Conservation (phyloP, 805 yeast genomes). For the Yamadazyma sp. region DNA sequence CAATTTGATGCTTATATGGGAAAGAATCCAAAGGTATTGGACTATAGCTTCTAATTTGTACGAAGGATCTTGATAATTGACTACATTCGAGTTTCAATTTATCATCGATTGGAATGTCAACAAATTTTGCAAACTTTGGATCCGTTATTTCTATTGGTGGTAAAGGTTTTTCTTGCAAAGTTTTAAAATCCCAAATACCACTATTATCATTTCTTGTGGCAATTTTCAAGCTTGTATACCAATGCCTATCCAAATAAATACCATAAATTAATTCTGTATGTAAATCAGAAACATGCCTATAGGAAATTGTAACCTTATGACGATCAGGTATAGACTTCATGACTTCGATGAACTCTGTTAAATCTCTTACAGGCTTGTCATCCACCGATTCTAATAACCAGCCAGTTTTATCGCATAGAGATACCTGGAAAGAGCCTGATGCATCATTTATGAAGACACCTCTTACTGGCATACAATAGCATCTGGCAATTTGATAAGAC, state of each 20-base stretch:
- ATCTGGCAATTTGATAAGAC: conserved; percentile 86
- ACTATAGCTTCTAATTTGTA: conserved; percentile 59
- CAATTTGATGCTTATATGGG: conserved; percentile 56
- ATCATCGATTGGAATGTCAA: conserved; percentile 63
- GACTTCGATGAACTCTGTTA: conserved; percentile 74
- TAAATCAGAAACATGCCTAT: conserved; percentile 75
- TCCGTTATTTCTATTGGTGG: conserved; percentile 45
- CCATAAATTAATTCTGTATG: conserved; percentile 71
- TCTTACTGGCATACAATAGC: conserved; percentile 75
- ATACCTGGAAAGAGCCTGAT: conserved; percentile 68
- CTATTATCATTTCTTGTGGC: conserved; percentile 59
- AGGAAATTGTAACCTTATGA: conserved; percentile 64
- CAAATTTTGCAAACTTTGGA: conserved; percentile 66
- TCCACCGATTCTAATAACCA: conserved; percentile 82
- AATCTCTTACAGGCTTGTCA: conserved; percentile 67
- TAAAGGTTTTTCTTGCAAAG: conserved; percentile 57
- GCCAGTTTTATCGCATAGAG: conserved; percentile 59
- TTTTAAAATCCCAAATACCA: conserved; percentile 55
- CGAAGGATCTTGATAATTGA: conserved; percentile 63
- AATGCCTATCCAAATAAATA: conserved; percentile 77
- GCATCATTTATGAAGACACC: conserved; percentile 83
- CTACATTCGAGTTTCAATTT: conserved; percentile 44
- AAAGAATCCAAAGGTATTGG: conserved; percentile 78
- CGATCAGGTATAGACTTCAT: conserved; percentile 77
- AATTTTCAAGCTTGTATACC: conserved; percentile 68